These are phyloP conservation scores for Mrakia hoshinonis DNA, from an alignment of 768 basidiomycete genomes.

Conservation along the genomic window DNA sequence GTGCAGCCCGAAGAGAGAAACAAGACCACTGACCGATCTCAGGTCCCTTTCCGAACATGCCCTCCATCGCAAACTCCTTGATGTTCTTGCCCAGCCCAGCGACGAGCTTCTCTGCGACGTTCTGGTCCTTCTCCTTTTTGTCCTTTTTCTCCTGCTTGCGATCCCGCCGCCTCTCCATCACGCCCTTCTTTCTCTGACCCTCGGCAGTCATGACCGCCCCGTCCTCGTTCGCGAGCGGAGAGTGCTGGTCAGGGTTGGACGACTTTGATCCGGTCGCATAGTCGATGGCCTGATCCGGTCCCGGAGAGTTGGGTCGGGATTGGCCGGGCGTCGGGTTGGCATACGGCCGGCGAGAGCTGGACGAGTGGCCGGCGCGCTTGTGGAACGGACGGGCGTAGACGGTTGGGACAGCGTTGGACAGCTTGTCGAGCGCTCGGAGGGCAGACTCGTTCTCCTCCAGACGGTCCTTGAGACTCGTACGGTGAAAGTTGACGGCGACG, in stretches of 20 bases:
- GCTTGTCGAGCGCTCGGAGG: constrained; percentile 50
- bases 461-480: constrained; percentile 46
- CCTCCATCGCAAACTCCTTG: constrained; percentile 30
- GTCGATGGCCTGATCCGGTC: constrained; percentile 1
- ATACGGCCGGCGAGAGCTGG: background rate
- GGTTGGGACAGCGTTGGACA: constrained; percentile 19
- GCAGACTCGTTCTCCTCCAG: constrained; percentile 61
- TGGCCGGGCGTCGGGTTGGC: background rate
- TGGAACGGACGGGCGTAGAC: background rate
- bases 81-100: constrained; percentile 33
- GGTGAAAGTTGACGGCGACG: constrained; percentile 63
- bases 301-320: constrained; percentile 8
- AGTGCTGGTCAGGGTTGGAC: background rate
- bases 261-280: background rate
- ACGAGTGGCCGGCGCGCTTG: background rate
- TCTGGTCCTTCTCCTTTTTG: constrained; percentile 34
- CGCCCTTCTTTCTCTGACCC: background rate
- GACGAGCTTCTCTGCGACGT: constrained; percentile 56
- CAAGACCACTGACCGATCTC: constrained; percentile 20
- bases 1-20: background rate
- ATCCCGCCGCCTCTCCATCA: background rate
- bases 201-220: background rate
- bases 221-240: background rate
- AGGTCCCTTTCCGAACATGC: constrained; percentile 31
- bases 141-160: constrained; percentile 12